phyloP scores from a whole-genome alignment of 1,284 basidiomycete species.

The Microbotryum violaceum region DNA sequence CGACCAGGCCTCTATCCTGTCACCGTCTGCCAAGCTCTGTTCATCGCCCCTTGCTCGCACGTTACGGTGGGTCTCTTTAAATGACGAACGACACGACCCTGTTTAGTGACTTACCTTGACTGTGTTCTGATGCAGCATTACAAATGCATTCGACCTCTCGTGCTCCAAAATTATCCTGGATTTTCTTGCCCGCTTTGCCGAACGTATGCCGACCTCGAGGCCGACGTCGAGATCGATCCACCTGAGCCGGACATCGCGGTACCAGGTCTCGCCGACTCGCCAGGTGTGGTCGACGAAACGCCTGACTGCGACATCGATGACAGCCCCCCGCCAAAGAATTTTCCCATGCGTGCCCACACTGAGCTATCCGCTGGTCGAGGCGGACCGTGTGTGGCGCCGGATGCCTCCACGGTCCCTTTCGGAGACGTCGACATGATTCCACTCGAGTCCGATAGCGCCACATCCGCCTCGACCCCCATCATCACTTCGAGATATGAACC shows the following conservation, averaged over 20 bases:
- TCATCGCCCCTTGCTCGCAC: slow-evolving; percentile 79
- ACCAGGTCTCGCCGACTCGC: slow-evolving; percentile 1
- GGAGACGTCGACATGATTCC: neutral
- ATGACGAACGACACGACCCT: too few relatives aligned
- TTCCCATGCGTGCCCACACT: too few relatives aligned
- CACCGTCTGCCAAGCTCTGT: slow-evolving; percentile 88
- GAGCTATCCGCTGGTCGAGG: too few relatives aligned
- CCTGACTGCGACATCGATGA: slow-evolving; percentile 26
- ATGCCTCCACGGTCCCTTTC: neutral
- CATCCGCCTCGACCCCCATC: neutral
- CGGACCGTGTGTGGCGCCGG: slow-evolving; percentile 14
- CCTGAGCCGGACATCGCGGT: slow-evolving; percentile 13
- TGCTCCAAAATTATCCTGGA: slow-evolving; percentile 78
- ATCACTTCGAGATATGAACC: neutral
- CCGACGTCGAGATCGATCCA: slow-evolving; percentile 71
- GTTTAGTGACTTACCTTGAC: neutral
- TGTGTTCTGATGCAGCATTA: slow-evolving; percentile 62
- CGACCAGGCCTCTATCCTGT: slow-evolving; percentile 74
- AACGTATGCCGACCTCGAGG: slow-evolving; percentile 81
- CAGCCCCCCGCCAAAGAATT: slow-evolving; percentile 1
- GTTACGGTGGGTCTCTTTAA: slow-evolving; percentile 43
- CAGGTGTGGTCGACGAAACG: slow-evolving; percentile 29
- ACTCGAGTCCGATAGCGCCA: neutral
- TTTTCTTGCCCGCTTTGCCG: slow-evolving; percentile 90
- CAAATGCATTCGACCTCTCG: slow-evolving; percentile 90